Evolutionary conservation across 495 filamentous ascomycete species (phyloP), one percentile per base, ranked within the genome.

Genomic region (Trichoderma gamsii): DNA sequence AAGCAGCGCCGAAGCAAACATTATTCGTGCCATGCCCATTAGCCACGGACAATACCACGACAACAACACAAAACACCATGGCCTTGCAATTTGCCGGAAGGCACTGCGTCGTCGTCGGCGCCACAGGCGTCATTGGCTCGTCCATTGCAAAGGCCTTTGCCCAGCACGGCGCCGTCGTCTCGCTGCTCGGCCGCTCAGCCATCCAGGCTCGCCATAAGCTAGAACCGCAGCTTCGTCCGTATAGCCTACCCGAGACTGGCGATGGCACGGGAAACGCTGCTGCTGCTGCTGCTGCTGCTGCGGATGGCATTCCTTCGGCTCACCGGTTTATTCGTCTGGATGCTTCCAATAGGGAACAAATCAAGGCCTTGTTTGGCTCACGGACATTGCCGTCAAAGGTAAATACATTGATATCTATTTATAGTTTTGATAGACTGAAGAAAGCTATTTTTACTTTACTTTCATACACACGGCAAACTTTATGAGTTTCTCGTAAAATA

Each of bases 81-180:
- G 66, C 66, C 8, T 44, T 46, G 32, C 71, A 70, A 63, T 69
- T 82, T 32, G 52, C 59, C 18, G 77, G 79, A 70, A 78, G 76
- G 35, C 75, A 70, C 21, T 77, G 73, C 66, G 67, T 76, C 69
- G 72, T 83, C 49, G 76, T 79, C 0, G 81, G 81, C 66, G 80
- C 68, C 16, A 64, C 67, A 1, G 43, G 67, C 67, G 46, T 79
- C 63, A 81, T 83, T 67, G 81, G 81, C 6, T 66, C 73, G 13
- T 76, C 79, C 27, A 92, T 94, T 69, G 90, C 92, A 5, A 75
- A 78, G 25, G 78, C 85, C 3, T 90, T 95, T 72, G 86, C 90
- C 16, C 72, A 72, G 29, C 83, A 90, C 67, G 89, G 88, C 25
- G 87, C 84, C 38, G 76, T 70, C 1, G 83, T 82, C 32, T 80